phyloP scores from a whole-genome alignment of 2,329 filamentous ascomycete species.

The Ophiostoma ulmi region DNA sequence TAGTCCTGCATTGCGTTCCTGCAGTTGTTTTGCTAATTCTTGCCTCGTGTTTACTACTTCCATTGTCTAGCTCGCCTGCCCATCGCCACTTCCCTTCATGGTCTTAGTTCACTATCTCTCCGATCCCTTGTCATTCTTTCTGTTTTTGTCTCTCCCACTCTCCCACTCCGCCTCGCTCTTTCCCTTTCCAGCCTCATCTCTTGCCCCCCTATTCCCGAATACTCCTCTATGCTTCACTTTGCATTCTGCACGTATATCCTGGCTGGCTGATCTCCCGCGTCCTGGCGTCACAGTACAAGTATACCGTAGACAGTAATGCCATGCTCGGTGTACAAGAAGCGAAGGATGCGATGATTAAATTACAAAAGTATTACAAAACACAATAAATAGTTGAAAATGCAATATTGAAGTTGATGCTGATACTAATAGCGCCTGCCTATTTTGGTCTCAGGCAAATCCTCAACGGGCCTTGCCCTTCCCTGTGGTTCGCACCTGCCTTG shows the following conservation, averaged over 20 bases:
- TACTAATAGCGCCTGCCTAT: conserved; percentile 21
- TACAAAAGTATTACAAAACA: neutral
- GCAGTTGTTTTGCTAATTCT: neutral
- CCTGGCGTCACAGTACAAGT: conserved; percentile 12
- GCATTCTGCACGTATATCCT: neutral
- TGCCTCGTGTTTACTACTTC: neutral
- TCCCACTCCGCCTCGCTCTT: conserved; percentile 3
- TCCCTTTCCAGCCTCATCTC: neutral
- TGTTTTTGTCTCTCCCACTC: neutral
- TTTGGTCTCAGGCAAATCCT: conserved; percentile 17
- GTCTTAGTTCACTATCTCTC: neutral
- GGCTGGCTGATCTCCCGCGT: conserved; percentile 22
- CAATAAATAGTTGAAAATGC: neutral
- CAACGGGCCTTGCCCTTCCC: conserved; percentile 4
- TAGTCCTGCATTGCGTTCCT: neutral
- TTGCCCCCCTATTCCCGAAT: neutral
- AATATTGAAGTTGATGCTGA: neutral
- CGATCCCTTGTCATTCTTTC: neutral
- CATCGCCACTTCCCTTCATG: neutral
- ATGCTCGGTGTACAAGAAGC: neutral
- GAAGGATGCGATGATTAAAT: neutral
- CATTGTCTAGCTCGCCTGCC: neutral
- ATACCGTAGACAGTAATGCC: neutral
- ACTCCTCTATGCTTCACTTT: neutral
- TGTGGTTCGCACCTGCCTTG: conserved; percentile 2